Evolutionary conservation across 116 monocot species (phyloP).

Genomic region (Posidonia oceanica): DNA sequence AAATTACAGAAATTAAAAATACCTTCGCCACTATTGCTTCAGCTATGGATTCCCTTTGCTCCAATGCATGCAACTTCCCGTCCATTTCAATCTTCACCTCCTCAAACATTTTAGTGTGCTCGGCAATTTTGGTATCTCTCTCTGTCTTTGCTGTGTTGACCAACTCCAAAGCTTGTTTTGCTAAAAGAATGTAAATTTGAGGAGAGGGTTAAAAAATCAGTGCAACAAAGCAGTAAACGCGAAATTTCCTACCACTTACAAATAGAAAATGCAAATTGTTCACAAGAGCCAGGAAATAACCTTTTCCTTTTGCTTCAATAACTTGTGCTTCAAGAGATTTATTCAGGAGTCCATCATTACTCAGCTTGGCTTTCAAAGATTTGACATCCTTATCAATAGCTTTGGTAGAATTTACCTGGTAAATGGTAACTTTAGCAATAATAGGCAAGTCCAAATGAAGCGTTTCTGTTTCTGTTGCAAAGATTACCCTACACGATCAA

Average conservation of each 20-base stretch:
- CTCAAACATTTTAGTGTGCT: constrained; percentile 33
- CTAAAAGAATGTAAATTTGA: constrained; percentile 13
- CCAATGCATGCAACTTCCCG: constrained; percentile 21
- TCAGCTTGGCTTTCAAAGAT: constrained; percentile 45
- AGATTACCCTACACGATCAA: not conserved
- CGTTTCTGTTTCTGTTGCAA: not conserved
- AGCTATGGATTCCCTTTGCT: constrained; percentile 40
- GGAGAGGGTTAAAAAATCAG: not conserved
- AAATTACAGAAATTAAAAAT: not conserved
- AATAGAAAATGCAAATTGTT: too few relatives aligned
- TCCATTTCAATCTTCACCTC: constrained; percentile 33
- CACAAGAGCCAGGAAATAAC: constrained; percentile 12
- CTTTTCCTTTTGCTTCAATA: constrained; percentile 55
- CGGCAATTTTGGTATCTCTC: constrained; percentile 28
- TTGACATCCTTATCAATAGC: constrained; percentile 60
- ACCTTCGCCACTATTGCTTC: constrained; percentile 62
- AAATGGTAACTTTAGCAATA: constrained; percentile 1
- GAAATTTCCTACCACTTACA: not conserved
- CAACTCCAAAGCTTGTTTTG: constrained; percentile 41
- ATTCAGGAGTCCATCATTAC: constrained; percentile 41
- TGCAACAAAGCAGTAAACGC: not conserved
- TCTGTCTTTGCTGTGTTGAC: constrained; percentile 39
- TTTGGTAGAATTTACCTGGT: constrained; percentile 52
- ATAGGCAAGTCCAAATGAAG: not conserved
- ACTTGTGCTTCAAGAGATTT: constrained; percentile 52